phyloP scores from a whole-genome alignment of 345 rosid genomes.

The Linum trigynum region DNA sequence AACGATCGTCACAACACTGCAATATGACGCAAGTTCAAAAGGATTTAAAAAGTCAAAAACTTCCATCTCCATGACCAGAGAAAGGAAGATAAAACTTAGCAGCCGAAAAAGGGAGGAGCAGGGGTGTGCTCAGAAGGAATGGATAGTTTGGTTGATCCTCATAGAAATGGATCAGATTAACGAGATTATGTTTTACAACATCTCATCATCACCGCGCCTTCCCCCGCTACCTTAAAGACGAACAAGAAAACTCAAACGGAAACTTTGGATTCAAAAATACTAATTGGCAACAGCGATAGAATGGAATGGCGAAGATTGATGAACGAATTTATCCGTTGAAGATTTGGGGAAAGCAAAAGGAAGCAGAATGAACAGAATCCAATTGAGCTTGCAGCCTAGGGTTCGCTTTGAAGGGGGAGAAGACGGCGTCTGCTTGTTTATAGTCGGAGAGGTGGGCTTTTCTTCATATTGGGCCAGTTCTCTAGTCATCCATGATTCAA shows the following conservation, averaged over 20 bases:
- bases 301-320: neutral
- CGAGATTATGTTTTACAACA: conserved; percentile 15
- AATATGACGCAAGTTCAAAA: too few relatives aligned
- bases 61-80: too few relatives aligned
- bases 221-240: neutral
- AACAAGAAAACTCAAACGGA: neutral
- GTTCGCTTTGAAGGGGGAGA: neutral
- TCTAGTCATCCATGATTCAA: neutral
- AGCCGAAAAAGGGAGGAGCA: neutral
- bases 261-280: neutral
- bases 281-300: neutral
- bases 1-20: too few relatives aligned
- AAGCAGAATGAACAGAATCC: neutral
- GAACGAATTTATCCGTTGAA: neutral
- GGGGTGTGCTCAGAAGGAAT: conserved; percentile 29
- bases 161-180: conserved; percentile 21
- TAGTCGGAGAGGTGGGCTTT: neutral
- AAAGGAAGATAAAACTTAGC: neutral
- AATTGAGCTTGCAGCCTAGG: neutral
- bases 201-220: conserved; percentile 25
- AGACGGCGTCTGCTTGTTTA: neutral
- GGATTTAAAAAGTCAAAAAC: too few relatives aligned
- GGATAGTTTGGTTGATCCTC: conserved; percentile 25
- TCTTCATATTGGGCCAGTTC: neutral
- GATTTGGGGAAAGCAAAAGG: neutral